These are phyloP conservation scores for Artomyces pyxidatus DNA, from an alignment of 768 basidiomycete genomes.

Conservation along the genomic window DNA sequence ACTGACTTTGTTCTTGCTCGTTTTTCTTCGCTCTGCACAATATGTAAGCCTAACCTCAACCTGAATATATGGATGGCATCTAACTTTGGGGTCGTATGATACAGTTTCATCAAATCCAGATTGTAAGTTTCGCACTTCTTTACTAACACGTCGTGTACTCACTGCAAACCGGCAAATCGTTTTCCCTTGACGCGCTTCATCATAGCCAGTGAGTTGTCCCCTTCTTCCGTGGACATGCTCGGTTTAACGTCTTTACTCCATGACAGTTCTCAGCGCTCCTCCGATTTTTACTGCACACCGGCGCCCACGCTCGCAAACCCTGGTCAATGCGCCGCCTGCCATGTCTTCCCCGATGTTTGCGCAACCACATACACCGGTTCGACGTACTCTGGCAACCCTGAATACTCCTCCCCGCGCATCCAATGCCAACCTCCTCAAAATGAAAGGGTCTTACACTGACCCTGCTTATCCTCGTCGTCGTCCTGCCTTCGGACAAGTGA, in stretches of 20 bases:
- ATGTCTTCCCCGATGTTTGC: constrained; percentile 15
- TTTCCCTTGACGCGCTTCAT: constrained; percentile 14
- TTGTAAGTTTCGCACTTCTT: constrained; percentile 15
- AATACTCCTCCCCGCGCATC: constrained; percentile 61
- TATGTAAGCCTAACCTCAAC: not conserved
- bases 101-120: no score
- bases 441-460: constrained; percentile 68
- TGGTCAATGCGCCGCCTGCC: constrained; percentile 20
- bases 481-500: constrained; percentile 32
- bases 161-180: constrained; percentile 22
- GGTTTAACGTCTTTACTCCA: no score
- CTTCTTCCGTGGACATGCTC: no score
- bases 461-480: constrained; percentile 46
- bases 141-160: not conserved
- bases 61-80: no score
- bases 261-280: constrained; percentile 15
- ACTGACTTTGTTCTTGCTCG: not conserved
- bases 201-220: constrained; percentile 9
- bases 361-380: constrained; percentile 24
- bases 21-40: not conserved
- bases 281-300: constrained; percentile 15
- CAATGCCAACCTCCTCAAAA: constrained; percentile 45
- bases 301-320: constrained; percentile 21
- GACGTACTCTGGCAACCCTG: constrained; percentile 30
- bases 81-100: no score